Evolutionary conservation across 352 stramenopile genomes (phyloP).

Genomic region (Phytopythium ostracodes): DNA sequence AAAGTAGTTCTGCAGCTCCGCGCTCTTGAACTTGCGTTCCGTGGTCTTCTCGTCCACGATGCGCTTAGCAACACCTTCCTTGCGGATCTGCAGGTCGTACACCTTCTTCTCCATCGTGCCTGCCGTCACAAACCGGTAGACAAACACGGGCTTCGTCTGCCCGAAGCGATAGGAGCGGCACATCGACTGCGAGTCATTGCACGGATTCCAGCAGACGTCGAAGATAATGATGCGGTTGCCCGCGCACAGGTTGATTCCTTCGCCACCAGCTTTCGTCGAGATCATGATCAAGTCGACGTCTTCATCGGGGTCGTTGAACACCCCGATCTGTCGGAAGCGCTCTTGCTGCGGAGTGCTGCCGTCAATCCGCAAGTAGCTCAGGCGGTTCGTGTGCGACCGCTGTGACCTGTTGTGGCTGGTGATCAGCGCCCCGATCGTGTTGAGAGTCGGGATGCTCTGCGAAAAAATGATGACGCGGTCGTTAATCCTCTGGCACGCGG

Average conservation of each 20-base stretch:
- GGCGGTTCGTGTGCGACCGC: conserved; percentile 35
- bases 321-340: conserved; percentile 69
- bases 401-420: conserved; percentile 50
- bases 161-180: conserved; percentile 91
- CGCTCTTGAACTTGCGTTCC: conserved; percentile 77
- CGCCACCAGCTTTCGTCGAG: conserved; percentile 82
- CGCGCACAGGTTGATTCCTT: conserved; percentile 87
- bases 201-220: conserved; percentile 91
- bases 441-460: conserved; percentile 85
- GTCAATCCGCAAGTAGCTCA: conserved; percentile 78
- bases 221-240: conserved; percentile 91
- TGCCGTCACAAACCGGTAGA: conserved; percentile 90
- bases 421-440: conserved; percentile 76
- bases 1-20: conserved; percentile 85
- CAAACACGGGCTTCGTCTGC: conserved; percentile 89
- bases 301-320: conserved; percentile 84
- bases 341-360: conserved; percentile 76
- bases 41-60: conserved; percentile 87
- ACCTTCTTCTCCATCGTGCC: conserved; percentile 94
- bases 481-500: conserved; percentile 54
- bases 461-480: conserved; percentile 90
- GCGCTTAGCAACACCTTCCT: conserved; percentile 85
- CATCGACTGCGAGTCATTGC: conserved; percentile 91
- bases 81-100: conserved; percentile 88
- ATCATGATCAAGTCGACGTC: conserved; percentile 85